These are phyloP conservation scores for Isatis tinctoria DNA, from an alignment of 345 rosid genomes.

Conservation along the genomic window DNA sequence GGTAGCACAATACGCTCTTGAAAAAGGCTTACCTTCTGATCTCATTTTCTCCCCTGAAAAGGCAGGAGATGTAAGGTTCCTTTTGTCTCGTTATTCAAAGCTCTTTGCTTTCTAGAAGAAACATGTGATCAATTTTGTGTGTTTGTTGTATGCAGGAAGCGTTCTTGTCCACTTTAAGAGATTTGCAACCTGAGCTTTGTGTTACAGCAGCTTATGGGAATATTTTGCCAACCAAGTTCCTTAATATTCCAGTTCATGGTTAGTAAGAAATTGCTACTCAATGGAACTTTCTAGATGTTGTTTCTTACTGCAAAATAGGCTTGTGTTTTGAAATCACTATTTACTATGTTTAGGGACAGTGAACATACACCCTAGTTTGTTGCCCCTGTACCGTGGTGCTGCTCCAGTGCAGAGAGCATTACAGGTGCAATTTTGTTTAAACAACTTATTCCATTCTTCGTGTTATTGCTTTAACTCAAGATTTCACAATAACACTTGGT, in stretches of 20 bases:
- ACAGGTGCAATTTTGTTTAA: conserved; percentile 40
- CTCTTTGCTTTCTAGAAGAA: background rate
- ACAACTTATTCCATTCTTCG: background rate
- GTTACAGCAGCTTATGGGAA: conserved; percentile 96
- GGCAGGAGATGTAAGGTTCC: conserved; percentile 73
- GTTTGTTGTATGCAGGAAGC: conserved; percentile 45
- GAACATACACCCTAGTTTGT: conserved; percentile 89
- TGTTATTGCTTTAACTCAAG: background rate
- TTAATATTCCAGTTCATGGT: conserved; percentile 76
- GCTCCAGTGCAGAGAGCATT: conserved; percentile 95
- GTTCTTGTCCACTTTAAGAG: conserved; percentile 60
- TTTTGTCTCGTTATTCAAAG: background rate
- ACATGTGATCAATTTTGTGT: background rate
- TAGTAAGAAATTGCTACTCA: conserved; percentile 30
- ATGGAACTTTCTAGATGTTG: background rate
- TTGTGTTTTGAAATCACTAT: background rate
- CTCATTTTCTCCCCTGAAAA: conserved; percentile 81
- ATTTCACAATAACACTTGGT: conserved; percentile 20
- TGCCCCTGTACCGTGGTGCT: conserved; percentile 90
- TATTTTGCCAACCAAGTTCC: conserved; percentile 81
- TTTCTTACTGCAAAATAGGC: background rate
- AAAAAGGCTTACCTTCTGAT: conserved; percentile 70
- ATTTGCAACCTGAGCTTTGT: conserved; percentile 87
- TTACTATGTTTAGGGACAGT: conserved; percentile 65
- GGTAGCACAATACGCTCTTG: conserved; percentile 75